Conservation (phyloP, 805 yeast species). For the Kluyveromyces siamensis region DNA sequence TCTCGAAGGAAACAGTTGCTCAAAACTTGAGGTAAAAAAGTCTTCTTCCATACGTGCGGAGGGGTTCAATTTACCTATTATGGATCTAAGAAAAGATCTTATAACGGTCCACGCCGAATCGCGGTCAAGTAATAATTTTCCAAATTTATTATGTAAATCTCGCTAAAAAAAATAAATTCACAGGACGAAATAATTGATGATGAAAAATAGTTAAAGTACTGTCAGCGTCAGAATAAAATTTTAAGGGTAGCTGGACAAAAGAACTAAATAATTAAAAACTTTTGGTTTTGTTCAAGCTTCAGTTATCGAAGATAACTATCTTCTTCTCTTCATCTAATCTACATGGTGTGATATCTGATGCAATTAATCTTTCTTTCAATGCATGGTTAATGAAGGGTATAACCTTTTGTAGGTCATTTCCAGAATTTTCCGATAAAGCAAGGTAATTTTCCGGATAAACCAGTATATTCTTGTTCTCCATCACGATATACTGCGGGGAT, state of each 20-base stretch:
- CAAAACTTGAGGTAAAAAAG: constrained; percentile 7
- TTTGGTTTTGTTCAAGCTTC: too few species aligned
- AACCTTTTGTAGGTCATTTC: constrained; percentile 35
- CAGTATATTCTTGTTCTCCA: constrained; percentile 10
- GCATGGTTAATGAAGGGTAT: constrained; percentile 26
- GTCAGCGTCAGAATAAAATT: too few species aligned
- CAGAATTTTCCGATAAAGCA: constrained; percentile 31
- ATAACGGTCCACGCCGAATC: too few species aligned
- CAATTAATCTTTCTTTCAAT: constrained; percentile 18
- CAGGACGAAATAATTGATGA: too few species aligned
- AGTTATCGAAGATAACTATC: background rate
- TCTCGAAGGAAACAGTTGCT: constrained; percentile 9
- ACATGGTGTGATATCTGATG: constrained; percentile 16
- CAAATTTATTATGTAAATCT: too few species aligned
- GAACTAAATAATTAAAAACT: too few species aligned
- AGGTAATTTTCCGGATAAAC: constrained; percentile 28
- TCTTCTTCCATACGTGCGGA: constrained; percentile 9
- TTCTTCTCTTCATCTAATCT: constrained; percentile 10
- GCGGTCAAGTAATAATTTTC: too few species aligned
- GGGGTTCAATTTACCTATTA: background rate
- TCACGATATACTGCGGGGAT: constrained; percentile 15
- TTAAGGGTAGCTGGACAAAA: too few species aligned
- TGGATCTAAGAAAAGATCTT: background rate
- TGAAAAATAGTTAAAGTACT: too few species aligned
- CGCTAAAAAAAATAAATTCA: too few species aligned